Conservation (phyloP, 352 stramenopile genomes). For the Globisporangium ultimum region DNA sequence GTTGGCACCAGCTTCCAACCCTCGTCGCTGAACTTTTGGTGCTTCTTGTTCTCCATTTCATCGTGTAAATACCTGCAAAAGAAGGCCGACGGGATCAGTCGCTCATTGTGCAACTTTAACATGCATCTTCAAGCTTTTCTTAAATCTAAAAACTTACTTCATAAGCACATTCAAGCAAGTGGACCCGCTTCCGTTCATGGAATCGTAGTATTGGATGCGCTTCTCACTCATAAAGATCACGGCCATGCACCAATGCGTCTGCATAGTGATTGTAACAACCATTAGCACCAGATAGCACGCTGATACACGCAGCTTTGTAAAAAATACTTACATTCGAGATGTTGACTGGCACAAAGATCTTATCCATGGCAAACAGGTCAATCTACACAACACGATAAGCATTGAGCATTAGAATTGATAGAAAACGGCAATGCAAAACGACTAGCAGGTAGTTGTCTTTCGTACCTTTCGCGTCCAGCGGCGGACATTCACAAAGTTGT, state of each 20-base stretch:
- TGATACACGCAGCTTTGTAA: not conserved
- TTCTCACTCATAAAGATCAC: conserved; percentile 87
- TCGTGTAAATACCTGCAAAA: conserved; percentile 69
- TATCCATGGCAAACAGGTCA: conserved; percentile 89
- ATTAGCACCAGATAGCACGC: conserved; percentile 3
- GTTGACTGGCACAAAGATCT: conserved; percentile 86
- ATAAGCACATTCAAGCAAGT: conserved; percentile 71
- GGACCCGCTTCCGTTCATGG: conserved; percentile 69
- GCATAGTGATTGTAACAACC: conserved; percentile 1
- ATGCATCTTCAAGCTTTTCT: too few species aligned
- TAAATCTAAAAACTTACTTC: conserved; percentile 20
- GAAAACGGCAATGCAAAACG: not conserved
- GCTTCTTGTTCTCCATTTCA: conserved; percentile 86
- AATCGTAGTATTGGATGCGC: conserved; percentile 89
- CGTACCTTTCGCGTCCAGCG: conserved; percentile 80
- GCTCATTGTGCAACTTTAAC: too few species aligned
- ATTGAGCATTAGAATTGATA: too few species aligned
- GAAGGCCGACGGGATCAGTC: not conserved
- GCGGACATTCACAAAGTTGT: conserved; percentile 83
- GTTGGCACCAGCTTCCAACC: conserved; percentile 69
- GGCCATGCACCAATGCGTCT: conserved; percentile 87
- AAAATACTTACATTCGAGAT: conserved; percentile 67
- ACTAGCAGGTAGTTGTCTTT: not conserved
- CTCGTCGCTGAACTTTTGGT: conserved; percentile 48
- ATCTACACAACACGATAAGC: conserved; percentile 30